Conservation (phyloP, 768 basidiomycete species). For the Lactifluus echinatus region DNA sequence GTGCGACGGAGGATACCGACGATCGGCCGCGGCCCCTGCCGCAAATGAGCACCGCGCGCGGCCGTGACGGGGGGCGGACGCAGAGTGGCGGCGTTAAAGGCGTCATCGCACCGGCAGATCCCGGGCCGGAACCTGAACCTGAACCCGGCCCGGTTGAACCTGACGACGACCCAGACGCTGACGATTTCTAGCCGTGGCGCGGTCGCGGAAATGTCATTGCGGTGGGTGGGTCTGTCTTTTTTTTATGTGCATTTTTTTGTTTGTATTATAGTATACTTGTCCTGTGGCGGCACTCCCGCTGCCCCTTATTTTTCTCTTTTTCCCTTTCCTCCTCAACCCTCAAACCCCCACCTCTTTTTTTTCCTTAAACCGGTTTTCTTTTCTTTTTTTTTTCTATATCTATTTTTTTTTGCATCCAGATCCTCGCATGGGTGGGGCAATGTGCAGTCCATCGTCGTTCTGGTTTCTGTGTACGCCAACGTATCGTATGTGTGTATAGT, state of each 20-base stretch:
- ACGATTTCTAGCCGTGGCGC: neutral
- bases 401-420: neutral
- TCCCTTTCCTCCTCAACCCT: no score
- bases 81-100: constrained; percentile 83
- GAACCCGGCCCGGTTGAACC: neutral
- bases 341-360: no score
- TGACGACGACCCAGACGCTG: constrained; percentile 26
- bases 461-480: neutral
- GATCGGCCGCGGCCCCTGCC: constrained; percentile 25
- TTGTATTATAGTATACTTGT: constrained; percentile 4
- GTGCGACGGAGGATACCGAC: constrained; percentile 12
- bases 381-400: neutral
- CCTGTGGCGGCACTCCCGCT: neutral
- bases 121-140: neutral
- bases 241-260: neutral
- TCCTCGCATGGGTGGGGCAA: neutral
- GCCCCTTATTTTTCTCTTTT: neutral
- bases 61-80: constrained; percentile 72
- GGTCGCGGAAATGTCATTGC: neutral
- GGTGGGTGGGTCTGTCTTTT: neutral
- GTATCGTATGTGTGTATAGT: constrained; percentile 2
- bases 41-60: constrained; percentile 67
- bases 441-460: neutral
- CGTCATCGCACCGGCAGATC: constrained; percentile 37
- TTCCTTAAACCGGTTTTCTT: neutral